Base-by-base conservation (phyloP, 2,329 filamentous ascomycete genomes). In the Diaporthe eres region DNA sequence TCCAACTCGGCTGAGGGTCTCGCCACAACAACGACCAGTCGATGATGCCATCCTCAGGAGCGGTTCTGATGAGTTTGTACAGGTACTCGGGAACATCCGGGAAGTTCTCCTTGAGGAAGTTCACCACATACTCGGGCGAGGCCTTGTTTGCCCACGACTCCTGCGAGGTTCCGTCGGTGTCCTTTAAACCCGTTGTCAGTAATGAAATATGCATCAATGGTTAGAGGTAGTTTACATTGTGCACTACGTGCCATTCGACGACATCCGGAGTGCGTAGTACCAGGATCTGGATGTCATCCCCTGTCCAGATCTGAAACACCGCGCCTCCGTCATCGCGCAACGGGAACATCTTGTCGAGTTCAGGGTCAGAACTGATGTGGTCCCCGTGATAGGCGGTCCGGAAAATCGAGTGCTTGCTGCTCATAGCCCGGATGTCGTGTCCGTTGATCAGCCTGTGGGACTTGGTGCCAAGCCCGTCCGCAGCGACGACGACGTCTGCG, bases 101-200 rank as follows among this genome's bases (percentile, higher is more conserved):
- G 77, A 85, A 82, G 84, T 84, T 86, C 10, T 83, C 85, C 1
- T 80, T 78, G 0, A 87, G 81, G n/a, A 86, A 83, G 19, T 82
- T 82, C 39, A 86, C 81, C 2, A 86, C 86, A 75, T 87, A 85
- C 63, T 85, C 82, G 2, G 86, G 82, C 67, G 85, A 85, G 17
- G 84, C 84, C 0, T 85, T 85, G 65, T 87, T 85, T 68, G 84
- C 84, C 85, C 85, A 88, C 31, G 85, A 86, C 77, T 88, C 85
- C 68, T 87, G 83, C 53, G 88, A 86, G 75, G 87, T 85, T 7
- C 82, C 84, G 60, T 85, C 87, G 71, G 86, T 81, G 72, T 83
- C 81, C 42, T 89, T 90, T 71, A 88, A 87, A 8, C 90, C 88
- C 88, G 87, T 90, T 75, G 85, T 88, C 73, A 90, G 86, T 75